Conservation (phyloP, 805 yeast genomes). For the Lachancea nothofagi region DNA sequence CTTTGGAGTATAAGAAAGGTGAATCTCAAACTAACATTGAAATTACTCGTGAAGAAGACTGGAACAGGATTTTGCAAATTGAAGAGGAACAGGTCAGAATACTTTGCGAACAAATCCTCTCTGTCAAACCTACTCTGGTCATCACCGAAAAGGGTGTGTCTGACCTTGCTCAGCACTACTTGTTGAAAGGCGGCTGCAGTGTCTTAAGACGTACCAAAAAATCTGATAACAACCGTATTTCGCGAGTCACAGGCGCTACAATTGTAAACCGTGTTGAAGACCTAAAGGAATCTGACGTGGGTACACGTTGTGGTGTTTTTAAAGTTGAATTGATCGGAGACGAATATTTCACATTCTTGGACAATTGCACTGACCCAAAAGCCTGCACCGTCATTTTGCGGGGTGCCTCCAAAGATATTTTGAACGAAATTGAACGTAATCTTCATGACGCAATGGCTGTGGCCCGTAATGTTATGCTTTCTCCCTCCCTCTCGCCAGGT, state of each 20-base stretch:
- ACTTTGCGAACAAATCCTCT: conserved; percentile 78
- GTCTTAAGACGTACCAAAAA: conserved; percentile 92
- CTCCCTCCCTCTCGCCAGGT: conserved; percentile 94
- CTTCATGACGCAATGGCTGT: conserved; percentile 98
- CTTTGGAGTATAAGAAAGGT: conserved; percentile 97
- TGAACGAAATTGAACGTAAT: conserved; percentile 94
- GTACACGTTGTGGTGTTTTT: conserved; percentile 83
- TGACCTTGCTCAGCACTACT: conserved; percentile 94
- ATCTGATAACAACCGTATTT: conserved; percentile 92
- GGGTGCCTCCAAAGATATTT: conserved; percentile 95
- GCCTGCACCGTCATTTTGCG: conserved; percentile 92
- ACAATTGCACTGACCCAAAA: conserved; percentile 74
- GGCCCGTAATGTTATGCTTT: conserved; percentile 87
- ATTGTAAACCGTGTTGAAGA: conserved; percentile 95
- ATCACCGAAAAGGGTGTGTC: conserved; percentile 98
- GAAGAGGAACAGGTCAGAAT: conserved; percentile 95
- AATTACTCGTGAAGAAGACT: conserved; percentile 91
- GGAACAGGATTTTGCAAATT: conserved; percentile 90
- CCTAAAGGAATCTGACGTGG: conserved; percentile 83
- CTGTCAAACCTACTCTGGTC: conserved; percentile 87
- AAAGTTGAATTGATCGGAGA: conserved; percentile 95
- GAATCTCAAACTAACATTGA: conserved; percentile 98
- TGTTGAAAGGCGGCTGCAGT: conserved; percentile 87
- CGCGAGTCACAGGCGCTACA: conserved; percentile 96
- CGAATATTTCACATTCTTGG: conserved; percentile 86